Evolutionary conservation across 2,329 filamentous ascomycete genomes (phyloP), one percentile per base, ranked within the genome.

Genomic region (Cyphellophora europaea): DNA sequence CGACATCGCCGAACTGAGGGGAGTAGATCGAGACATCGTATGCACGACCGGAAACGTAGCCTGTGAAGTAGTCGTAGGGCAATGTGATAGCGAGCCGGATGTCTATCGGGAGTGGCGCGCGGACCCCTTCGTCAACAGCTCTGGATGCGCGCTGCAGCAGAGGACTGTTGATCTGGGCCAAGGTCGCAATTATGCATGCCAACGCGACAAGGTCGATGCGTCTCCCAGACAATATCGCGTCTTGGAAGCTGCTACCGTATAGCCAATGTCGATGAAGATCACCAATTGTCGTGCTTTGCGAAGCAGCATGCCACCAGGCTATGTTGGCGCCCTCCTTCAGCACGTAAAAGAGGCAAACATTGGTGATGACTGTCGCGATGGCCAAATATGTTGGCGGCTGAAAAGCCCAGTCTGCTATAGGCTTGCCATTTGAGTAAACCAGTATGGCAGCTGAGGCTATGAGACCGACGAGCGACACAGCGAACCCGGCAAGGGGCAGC

Each of bases 81-180:
- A 40, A 14, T 10, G 28, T 17, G 10, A 28, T 17, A 8, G 16
- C 30, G 16, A 33, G 16, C 3, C 16, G 29, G n/a, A 40, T 13
- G 16, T 33, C 15, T 2, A 41, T 30, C 2, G 5, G n/a, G 11
- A 19, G 17, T 14, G 18, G 27, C 5, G 12, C 13, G 6, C 19
- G 16, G 3, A 35, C 27, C 5, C 27, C 27, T 11, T 27, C 27
- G 13, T 21, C 23, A 11, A n/a, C 12, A 12, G 41, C 25, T 11
- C 27, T 25, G 11, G 43, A 45, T 11, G 43, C 43, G 11, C 42
- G 42, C 19, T 46, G 42, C 6, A 46, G 32, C 4, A 47, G 36
- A 17, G 43, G 39, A 11, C 42, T 38, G 19, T 40, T 42, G 27
- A 45, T 30, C 5, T 33, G 36, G 6, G 23, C 27, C 6, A 45